Conservation (phyloP, 345 rosid species). For the Schrenkiella parvula region DNA sequence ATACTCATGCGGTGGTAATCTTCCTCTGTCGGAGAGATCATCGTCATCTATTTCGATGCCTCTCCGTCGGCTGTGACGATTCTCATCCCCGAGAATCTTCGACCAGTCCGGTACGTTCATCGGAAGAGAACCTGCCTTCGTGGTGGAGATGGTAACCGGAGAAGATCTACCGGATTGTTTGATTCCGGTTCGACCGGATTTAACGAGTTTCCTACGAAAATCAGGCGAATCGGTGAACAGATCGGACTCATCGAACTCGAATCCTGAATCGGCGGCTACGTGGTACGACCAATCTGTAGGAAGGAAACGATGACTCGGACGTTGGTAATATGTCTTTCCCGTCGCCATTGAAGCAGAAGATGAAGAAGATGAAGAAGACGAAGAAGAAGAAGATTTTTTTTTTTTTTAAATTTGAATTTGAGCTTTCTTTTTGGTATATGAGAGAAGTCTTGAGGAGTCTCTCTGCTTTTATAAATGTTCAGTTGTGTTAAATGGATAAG, state of each 20-base stretch:
- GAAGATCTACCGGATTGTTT: neutral
- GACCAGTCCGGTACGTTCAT: conserved; percentile 33
- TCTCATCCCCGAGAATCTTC: conserved; percentile 27
- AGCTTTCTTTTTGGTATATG: neutral
- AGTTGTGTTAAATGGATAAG: conserved; percentile 11
- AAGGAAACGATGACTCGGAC: conserved; percentile 40
- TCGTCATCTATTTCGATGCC: neutral
- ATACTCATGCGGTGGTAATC: conserved; percentile 34
- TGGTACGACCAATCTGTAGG: conserved; percentile 19
- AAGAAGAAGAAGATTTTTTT: neutral
- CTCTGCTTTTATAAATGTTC: conserved; percentile 13
- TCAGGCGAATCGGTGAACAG: conserved; percentile 21
- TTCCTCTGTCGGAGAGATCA: neutral
- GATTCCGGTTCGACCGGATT: neutral
- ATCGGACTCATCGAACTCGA: conserved; percentile 37
- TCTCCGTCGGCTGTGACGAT: neutral
- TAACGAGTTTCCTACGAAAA: neutral
- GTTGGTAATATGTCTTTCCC: conserved; percentile 35
- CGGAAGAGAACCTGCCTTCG: conserved; percentile 11
- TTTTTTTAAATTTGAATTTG: neutral
- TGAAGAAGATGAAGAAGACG: neutral
- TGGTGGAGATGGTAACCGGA: neutral
- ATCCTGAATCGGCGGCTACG: neutral
- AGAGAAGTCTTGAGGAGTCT: conserved; percentile 10
- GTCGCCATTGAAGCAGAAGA: conserved; percentile 44